These are phyloP conservation scores for Triangularia verruculosa DNA, from an alignment of 2,329 filamentous ascomycete species.

Conservation along the genomic window DNA sequence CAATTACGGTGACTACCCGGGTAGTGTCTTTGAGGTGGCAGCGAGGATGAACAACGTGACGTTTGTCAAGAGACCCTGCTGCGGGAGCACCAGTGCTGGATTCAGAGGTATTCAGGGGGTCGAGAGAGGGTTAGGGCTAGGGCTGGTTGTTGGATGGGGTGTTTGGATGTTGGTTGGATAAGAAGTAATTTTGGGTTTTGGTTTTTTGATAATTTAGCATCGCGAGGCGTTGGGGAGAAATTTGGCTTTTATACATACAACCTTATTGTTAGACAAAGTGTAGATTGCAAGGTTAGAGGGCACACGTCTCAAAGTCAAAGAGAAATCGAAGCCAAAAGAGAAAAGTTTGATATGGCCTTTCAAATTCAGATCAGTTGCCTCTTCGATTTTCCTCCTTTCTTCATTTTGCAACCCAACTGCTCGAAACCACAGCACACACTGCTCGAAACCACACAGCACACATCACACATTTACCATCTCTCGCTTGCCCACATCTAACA, in stretches of 20 bases:
- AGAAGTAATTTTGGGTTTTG: background rate
- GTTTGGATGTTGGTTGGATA: constrained; percentile 19
- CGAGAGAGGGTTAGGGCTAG: constrained; percentile 9
- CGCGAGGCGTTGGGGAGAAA: constrained; percentile 23
- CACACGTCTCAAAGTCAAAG: no score
- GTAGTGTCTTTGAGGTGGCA: constrained; percentile 75
- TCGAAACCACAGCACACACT: no score
- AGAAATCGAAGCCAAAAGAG: no score
- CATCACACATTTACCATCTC: no score
- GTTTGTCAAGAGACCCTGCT: constrained; percentile 56
- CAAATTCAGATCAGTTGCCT: no score
- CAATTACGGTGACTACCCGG: constrained; percentile 62
- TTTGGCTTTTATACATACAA: background rate
- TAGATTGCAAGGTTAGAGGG: background rate
- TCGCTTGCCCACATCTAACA: no score
- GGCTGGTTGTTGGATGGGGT: constrained; percentile 1
- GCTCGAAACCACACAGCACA: no score
- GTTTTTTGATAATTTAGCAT: constrained; percentile 12
- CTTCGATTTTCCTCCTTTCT: no score
- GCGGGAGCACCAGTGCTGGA: constrained; percentile 50
- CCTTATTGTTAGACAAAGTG: background rate
- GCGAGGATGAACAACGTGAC: constrained; percentile 70
- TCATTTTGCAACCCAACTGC: no score
- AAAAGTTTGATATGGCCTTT: no score
- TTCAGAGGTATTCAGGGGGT: constrained; percentile 44